Base-by-base conservation (phyloP, 2,329 filamentous ascomycete species). In the Botryosphaeria agaves region DNA sequence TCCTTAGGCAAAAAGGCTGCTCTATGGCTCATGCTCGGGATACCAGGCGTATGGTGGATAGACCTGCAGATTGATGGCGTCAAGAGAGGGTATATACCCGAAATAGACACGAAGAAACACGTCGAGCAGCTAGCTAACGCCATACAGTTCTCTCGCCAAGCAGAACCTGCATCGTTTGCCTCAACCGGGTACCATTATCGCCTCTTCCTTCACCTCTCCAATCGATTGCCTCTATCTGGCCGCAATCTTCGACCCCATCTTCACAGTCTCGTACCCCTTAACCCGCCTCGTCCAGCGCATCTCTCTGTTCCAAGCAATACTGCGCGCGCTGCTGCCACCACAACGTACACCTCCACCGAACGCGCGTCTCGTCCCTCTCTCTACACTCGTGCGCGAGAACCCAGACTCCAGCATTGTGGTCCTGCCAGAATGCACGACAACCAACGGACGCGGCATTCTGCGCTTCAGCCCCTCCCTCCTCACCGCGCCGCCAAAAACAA, bases 1-100 rank as follows among this genome's bases (percentile, higher is more conserved):
- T 65, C 66, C 6, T 46, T 74, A 19, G 57, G 74, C 26, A 83
- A 83, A 46, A 95, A 95, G 57, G 72, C 80, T 8, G 72, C 83
- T 29, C 59, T 95, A 31, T 95, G 89, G 87, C 69, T 73, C 36
- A 69, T 95, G 40, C 69, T 98, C 42, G 78, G 74, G 21, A 78
- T 92, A 35, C 83, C 85, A 0, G 87, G 89, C 17, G 81, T 98
- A 34, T 95, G 85, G 84, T 95, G 87, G 87, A 76, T 94, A 33
- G 89, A 98, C 55, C 62, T 98, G n/a, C 87, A 94, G 53, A 82
- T 98, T 40, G 89, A 98, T 51, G 87, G 87, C 34, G 89, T 98
- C 32, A 85, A 82, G 56, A 81, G 84, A 57, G 89, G 89, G 58
- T 85, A 52, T 33, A 62, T 48, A 29, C 7, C 7, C 14, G 12